Evolutionary conservation across 106 monocot species (phyloP).

Genomic region (Dactylorhiza incarnata): DNA sequence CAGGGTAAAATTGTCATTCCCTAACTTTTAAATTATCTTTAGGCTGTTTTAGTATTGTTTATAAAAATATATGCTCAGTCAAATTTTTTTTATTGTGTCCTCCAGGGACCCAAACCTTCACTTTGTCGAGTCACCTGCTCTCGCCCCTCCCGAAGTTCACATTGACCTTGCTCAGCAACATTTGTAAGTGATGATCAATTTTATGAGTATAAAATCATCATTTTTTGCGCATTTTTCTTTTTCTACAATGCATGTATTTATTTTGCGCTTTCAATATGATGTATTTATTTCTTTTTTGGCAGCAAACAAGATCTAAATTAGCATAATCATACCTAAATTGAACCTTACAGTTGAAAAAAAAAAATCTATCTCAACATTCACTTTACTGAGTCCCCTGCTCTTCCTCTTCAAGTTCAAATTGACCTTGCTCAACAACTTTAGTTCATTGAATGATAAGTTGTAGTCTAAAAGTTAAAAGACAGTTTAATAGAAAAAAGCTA

Average conservation of each 20-base stretch:
- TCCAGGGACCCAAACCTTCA: slow-evolving; percentile 49
- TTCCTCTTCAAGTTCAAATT: neutral
- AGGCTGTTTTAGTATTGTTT: neutral
- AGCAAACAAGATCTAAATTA: neutral
- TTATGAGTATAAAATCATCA: neutral
- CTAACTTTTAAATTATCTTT: neutral
- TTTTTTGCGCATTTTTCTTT: neutral
- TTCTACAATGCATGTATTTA: neutral
- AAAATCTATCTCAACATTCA: neutral
- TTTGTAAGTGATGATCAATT: slow-evolving; percentile 19
- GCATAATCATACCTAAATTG: neutral
- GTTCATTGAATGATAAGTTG: no score
- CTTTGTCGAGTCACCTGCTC: slow-evolving; percentile 55
- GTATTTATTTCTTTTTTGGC: neutral
- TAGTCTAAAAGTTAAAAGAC: no score
- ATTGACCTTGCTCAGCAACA: slow-evolving; percentile 45
- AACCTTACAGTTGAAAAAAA: neutral
- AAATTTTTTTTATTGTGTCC: neutral
- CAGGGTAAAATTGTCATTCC: slow-evolving; percentile 15
- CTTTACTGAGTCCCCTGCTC: neutral
- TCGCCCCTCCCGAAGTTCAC: slow-evolving; percentile 53
- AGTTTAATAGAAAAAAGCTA: no score
- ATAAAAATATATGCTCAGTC: neutral
- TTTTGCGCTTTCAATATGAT: neutral
- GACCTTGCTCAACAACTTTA: no score